Evolutionary conservation across 768 basidiomycete species (phyloP), one percentile per base, ranked within the genome.

Genomic region (Lactarius indigo): DNA sequence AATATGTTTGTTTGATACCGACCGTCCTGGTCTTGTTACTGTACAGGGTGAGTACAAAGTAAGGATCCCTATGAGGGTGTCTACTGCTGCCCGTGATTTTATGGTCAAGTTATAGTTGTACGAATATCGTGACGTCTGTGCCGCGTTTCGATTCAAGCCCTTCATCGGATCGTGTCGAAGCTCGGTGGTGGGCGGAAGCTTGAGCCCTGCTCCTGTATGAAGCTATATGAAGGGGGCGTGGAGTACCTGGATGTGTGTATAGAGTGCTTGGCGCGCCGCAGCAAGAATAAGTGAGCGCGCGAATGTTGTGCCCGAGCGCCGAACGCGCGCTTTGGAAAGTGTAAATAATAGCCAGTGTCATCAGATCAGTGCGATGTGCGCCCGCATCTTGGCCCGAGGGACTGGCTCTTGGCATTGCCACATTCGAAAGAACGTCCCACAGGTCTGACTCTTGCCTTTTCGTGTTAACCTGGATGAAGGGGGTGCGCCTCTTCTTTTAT

Each of bases 71-170:
- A 20, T 52, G 65, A 58, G 28, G 30, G 58, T 63, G 44, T 75
- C 72, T 58, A 42, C 20, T 41, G 50, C 39, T 80, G 75, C 35
- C 62, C 44, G 44, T 57, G 56, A 65, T 71, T 66, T 56, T 50
- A 58, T 39, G 23, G 30, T 18, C 37, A 18, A 44, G 31, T 42
- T 61, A 70, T 57, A 60, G 39, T 63, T 56, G 69, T 52, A 41
- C 47, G 62, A 8, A 50, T 67, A 59, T 28, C 55, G 66, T 67
- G 57, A 63, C 57, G 62, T 67, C 50, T 63, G 52, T 60, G 66
- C 58, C 57, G 66, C 42, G 66, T 68, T 68, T 64, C 66, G 66
- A 68, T 68, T 68, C 62, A 54, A 68, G 58, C 66, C 66, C 66
- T 59, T 59, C 62, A 68, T 68, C 66, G 61, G 62, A 64, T 68